phyloP scores from a whole-genome alignment of 768 basidiomycete genomes.

The Hypsizygus marmoreus region DNA sequence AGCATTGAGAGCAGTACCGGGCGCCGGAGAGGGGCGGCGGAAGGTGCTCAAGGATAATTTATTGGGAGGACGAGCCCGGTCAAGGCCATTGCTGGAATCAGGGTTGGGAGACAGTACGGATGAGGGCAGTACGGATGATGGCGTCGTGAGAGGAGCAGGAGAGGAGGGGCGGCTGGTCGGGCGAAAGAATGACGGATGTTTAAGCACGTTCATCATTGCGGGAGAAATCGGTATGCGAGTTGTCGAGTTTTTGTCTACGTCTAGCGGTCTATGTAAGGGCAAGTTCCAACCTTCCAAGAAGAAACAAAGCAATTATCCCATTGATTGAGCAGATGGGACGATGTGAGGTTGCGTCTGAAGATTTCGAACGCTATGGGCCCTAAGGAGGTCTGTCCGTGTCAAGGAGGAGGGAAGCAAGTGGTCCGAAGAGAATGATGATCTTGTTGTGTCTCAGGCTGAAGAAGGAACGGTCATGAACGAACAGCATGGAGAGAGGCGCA shows the following conservation, averaged over 20 bases:
- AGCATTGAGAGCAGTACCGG: constrained; percentile 31
- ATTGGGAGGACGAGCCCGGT: constrained; percentile 55
- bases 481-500: constrained; percentile 12
- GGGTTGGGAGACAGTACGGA: constrained; percentile 34
- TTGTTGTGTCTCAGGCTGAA: constrained; percentile 50
- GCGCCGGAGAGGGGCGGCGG: constrained; percentile 55
- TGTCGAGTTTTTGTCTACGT: constrained; percentile 23
- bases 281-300: constrained; percentile 21
- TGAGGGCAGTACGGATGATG: constrained; percentile 16
- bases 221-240: constrained; percentile 15
- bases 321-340: constrained; percentile 38
- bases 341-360: constrained; percentile 17
- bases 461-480: constrained; percentile 13
- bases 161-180: constrained; percentile 65
- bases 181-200: constrained; percentile 66
- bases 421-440: constrained; percentile 62
- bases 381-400: constrained; percentile 83
- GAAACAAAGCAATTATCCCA: constrained; percentile 52
- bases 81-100: constrained; percentile 39
- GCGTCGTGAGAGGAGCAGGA: constrained; percentile 42
- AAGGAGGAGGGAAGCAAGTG: constrained; percentile 57
- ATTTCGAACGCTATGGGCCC: constrained; percentile 30
- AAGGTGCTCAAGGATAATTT: constrained; percentile 63
- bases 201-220: constrained; percentile 64
- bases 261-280: constrained; percentile 33